Conservation (phyloP, 2,329 filamentous ascomycete species). For the Neofusicoccum parvum region DNA sequence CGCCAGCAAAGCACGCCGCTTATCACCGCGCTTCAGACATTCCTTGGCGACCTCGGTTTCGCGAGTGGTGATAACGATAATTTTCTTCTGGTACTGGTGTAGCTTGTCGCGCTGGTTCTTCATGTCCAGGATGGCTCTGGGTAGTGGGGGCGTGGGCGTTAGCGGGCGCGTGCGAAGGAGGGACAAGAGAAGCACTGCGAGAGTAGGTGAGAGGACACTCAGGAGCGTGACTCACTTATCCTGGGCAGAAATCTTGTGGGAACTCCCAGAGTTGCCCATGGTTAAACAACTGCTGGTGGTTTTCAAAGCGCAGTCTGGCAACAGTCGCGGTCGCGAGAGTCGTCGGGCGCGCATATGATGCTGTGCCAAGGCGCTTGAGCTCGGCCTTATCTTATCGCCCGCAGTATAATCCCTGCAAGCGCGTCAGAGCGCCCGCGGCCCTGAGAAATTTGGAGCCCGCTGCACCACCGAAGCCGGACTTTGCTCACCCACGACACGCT, state of each 20-base stretch:
- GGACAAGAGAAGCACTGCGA: conserved; percentile 8
- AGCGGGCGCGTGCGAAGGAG: neutral
- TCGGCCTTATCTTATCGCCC: neutral
- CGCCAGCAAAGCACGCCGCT: conserved; percentile 79
- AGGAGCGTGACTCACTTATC: conserved; percentile 68
- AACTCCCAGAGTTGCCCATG: conserved; percentile 68
- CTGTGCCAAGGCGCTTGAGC: conserved; percentile 6
- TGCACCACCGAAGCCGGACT: neutral
- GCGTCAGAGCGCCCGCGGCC: neutral
- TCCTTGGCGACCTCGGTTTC: conserved; percentile 85
- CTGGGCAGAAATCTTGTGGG: conserved; percentile 72
- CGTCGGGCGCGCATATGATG: conserved; percentile 11
- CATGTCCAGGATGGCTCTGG: conserved; percentile 92
- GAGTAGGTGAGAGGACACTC: conserved; percentile 22
- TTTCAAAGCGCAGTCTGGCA: conserved; percentile 26
- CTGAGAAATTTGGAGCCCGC: neutral
- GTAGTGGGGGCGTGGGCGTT: conserved; percentile 20
- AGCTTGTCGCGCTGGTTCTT: conserved; percentile 97
- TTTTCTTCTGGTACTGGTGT: conserved; percentile 91
- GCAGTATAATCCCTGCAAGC: neutral
- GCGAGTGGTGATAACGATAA: conserved; percentile 79
- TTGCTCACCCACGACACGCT: too few species aligned
- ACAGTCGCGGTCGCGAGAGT: conserved; percentile 14
- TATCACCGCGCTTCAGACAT: conserved; percentile 80
- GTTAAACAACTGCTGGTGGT: conserved; percentile 23